Conservation (phyloP, 495 filamentous ascomycete species). For the Podospora pseudopauciseta region DNA sequence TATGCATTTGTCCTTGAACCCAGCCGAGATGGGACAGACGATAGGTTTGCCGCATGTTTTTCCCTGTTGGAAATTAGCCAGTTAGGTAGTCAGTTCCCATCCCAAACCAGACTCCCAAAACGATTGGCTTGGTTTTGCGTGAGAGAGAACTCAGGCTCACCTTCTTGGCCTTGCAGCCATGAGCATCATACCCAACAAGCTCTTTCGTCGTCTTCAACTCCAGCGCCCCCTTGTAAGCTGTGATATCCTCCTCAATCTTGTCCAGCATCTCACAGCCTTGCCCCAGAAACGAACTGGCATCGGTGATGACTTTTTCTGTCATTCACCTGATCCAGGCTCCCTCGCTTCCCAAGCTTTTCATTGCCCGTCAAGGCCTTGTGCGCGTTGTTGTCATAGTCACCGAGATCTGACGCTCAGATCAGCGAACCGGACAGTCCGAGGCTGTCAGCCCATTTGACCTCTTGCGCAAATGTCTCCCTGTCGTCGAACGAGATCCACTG, state of each 20-base stretch:
- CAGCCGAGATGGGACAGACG: neutral
- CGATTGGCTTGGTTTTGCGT: too few relatives aligned
- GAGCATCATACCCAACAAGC: neutral
- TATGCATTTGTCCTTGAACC: neutral
- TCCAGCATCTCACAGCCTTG: neutral
- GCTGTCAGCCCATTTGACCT: slow-evolving; percentile 21
- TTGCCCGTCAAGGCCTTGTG: neutral
- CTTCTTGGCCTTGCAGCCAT: neutral
- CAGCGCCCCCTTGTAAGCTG: neutral
- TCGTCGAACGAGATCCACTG: slow-evolving; percentile 49
- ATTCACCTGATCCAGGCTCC: neutral
- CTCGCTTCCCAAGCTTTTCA: neutral
- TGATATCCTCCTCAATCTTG: neutral
- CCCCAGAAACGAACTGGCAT: neutral
- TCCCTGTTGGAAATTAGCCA: neutral
- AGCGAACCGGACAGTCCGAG: slow-evolving; percentile 5
- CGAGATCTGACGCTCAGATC: slow-evolving; percentile 10
- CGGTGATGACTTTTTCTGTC: neutral
- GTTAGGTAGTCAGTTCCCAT: too few relatives aligned
- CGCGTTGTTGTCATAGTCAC: neutral
- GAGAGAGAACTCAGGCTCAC: too few relatives aligned
- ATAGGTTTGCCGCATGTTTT: neutral
- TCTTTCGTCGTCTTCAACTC: neutral
- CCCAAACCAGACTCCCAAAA: too few relatives aligned
- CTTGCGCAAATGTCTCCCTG: slow-evolving; percentile 35